phyloP scores from a whole-genome alignment of 2,329 filamentous ascomycete species.

The Alternaria tenuissima region DNA sequence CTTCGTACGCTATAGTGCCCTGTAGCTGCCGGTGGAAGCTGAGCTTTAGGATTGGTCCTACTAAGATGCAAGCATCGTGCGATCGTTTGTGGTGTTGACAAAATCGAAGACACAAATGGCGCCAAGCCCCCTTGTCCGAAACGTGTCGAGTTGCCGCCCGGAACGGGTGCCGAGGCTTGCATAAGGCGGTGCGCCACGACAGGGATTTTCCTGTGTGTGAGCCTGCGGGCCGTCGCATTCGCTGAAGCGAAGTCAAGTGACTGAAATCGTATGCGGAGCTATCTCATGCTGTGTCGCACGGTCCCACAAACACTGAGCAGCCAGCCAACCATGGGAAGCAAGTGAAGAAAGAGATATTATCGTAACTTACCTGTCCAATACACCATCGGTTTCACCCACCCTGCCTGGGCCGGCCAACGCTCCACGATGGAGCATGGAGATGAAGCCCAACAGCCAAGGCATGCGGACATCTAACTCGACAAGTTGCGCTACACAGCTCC shows the following conservation, averaged over 20 bases:
- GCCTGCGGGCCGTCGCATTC: conserved; percentile 50
- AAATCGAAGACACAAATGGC: conserved; percentile 18
- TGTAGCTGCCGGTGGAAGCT: conserved; percentile 9
- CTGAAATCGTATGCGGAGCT: conserved; percentile 63
- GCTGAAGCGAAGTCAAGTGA: conserved; percentile 67
- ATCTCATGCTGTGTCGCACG: conserved; percentile 45
- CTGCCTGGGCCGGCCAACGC: conserved; percentile 76
- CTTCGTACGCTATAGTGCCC: conserved; percentile 1
- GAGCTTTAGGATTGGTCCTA: conserved; percentile 13
- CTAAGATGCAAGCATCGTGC: conserved; percentile 26
- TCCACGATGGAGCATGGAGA: conserved; percentile 79
- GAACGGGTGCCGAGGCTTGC: conserved; percentile 48
- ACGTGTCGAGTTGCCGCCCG: conserved; percentile 49
- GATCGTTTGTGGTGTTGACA: conserved; percentile 23
- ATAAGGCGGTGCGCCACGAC: conserved; percentile 43
- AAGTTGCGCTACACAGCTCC: conserved; percentile 75
- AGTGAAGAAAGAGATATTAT: conserved; percentile 38
- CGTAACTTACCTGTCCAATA: conserved; percentile 86
- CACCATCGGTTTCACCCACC: conserved; percentile 76
- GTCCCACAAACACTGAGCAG: conserved; percentile 27
- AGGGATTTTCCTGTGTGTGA: conserved; percentile 45
- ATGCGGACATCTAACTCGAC: conserved; percentile 80
- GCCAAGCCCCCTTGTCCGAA: conserved; percentile 43
- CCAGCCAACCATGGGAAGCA: conserved; percentile 45
- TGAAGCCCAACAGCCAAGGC: conserved; percentile 84